These are phyloP conservation scores for Linnemannia hyalina DNA, from an alignment of 192 early-diverging fungal genomes.

Conservation along the genomic window DNA sequence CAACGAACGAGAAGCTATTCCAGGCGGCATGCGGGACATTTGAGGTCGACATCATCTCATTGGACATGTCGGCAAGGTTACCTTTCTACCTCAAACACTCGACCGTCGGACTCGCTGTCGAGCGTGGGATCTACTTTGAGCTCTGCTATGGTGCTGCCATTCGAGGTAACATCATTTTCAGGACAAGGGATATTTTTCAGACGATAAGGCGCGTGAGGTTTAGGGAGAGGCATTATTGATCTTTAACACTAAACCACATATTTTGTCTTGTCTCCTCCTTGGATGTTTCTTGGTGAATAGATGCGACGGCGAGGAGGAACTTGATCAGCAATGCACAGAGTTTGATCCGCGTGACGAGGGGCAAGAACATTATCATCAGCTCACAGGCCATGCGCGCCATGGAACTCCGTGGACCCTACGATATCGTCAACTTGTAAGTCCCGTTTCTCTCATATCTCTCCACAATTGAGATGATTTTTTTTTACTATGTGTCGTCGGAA, in stretches of 20 bases:
- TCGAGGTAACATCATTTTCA: conserved; percentile 60
- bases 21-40: conserved; percentile 73
- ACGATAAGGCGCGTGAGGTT: not conserved
- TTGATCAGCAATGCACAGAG: conserved; percentile 76
- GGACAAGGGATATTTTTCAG: too few relatives aligned
- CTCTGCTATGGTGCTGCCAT: conserved; percentile 77
- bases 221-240: not conserved
- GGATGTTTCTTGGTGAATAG: conserved; percentile 40
- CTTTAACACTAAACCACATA: too few relatives aligned
- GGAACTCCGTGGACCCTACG: conserved; percentile 80
- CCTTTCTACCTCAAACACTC: conserved; percentile 77
- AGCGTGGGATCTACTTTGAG: conserved; percentile 86
- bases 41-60: conserved; percentile 86
- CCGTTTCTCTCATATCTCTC: not conserved
- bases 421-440: conserved; percentile 84
- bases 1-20: conserved; percentile 79
- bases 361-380: conserved; percentile 83
- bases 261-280: too few relatives aligned
- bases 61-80: conserved; percentile 76
- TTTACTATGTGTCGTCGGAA: not conserved
- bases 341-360: conserved; percentile 77
- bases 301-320: conserved; percentile 68
- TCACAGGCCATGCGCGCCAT: conserved; percentile 78
- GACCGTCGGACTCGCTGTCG: conserved; percentile 75
- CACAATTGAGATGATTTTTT: too few relatives aligned